phyloP scores from a whole-genome alignment of 192 early-diverging fungal species.

The Linnemannia exigua region DNA sequence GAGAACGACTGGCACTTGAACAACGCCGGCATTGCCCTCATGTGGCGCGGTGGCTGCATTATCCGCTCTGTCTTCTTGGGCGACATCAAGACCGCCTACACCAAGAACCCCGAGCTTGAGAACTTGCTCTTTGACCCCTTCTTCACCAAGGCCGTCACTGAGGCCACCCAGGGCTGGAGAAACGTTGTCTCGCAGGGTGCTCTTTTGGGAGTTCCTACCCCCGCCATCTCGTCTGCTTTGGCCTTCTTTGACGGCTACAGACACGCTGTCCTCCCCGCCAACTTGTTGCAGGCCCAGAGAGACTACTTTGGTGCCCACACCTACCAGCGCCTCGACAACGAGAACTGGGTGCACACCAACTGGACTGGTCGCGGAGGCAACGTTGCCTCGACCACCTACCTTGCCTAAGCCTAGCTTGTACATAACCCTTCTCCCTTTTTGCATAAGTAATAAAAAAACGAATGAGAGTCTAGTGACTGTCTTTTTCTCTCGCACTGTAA shows the following conservation, averaged over 20 bases:
- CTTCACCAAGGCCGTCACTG: constrained; percentile 93
- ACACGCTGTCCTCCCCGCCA: constrained; percentile 89
- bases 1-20: constrained; percentile 95
- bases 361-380: constrained; percentile 96
- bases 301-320: constrained; percentile 99
- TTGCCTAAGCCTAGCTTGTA: constrained; percentile 57
- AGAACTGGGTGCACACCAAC: constrained; percentile 94
- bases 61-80: constrained; percentile 97
- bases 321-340: constrained; percentile 86
- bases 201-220: constrained; percentile 90
- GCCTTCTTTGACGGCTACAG: constrained; percentile 99
- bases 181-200: constrained; percentile 86
- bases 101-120: constrained; percentile 86
- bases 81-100: constrained; percentile 97
- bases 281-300: constrained; percentile 97
- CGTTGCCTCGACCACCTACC: constrained; percentile 67
- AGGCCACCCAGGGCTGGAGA: constrained; percentile 90
- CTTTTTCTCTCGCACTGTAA: too few relatives aligned
- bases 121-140: constrained; percentile 97
- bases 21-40: constrained; percentile 97
- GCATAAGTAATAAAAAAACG: too few relatives aligned
- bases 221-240: constrained; percentile 91
- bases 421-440: too few relatives aligned
- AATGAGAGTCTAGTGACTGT: too few relatives aligned
- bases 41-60: constrained; percentile 99